Evolutionary conservation across 2,329 filamentous ascomycete genomes (phyloP).

Genomic region (Exophiala alcalophila): DNA sequence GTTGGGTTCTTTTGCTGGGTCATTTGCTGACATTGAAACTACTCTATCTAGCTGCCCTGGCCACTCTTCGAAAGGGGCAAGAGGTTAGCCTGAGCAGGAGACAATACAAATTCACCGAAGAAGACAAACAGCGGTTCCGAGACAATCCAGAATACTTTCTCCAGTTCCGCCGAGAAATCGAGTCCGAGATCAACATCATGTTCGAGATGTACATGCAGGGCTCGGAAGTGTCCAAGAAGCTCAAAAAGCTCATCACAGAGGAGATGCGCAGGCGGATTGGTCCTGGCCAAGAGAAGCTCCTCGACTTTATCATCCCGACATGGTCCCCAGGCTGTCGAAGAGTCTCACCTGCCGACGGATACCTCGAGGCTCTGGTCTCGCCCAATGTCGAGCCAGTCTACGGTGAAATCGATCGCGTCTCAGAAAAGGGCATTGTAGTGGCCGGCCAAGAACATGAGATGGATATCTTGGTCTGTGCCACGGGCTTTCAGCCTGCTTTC

Average conservation of each 20-base stretch:
- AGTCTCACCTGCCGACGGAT: conserved; percentile 29
- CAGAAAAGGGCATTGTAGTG: conserved; percentile 32
- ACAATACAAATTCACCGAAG: conserved; percentile 29
- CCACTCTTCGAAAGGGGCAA: conserved; percentile 7
- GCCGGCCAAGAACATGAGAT: conserved; percentile 35
- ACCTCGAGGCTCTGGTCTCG: conserved; percentile 30
- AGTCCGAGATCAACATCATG: conserved; percentile 31
- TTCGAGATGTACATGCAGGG: conserved; percentile 21
- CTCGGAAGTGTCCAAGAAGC: conserved; percentile 1
- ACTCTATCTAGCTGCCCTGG: too few relatives aligned
- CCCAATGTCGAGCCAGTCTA: conserved; percentile 29
- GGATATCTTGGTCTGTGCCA: conserved; percentile 39
- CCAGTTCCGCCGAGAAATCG: conserved; percentile 33
- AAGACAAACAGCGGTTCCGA: conserved; percentile 23
- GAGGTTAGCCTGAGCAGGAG: conserved; percentile 15
- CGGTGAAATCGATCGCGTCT: conserved; percentile 22
- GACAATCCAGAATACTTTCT: conserved; percentile 30
- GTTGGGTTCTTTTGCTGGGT: too few relatives aligned
- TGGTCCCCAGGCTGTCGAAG: conserved; percentile 28
- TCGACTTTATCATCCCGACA: conserved; percentile 28
- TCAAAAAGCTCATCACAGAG: conserved; percentile 8
- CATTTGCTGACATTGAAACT: too few relatives aligned
- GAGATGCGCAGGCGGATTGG: conserved; percentile 28
- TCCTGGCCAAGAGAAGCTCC: conserved; percentile 22
- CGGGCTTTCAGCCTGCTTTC: conserved; percentile 38